Base-by-base conservation (phyloP, 73 alveolate genomes). In the Effrenium voratum region DNA sequence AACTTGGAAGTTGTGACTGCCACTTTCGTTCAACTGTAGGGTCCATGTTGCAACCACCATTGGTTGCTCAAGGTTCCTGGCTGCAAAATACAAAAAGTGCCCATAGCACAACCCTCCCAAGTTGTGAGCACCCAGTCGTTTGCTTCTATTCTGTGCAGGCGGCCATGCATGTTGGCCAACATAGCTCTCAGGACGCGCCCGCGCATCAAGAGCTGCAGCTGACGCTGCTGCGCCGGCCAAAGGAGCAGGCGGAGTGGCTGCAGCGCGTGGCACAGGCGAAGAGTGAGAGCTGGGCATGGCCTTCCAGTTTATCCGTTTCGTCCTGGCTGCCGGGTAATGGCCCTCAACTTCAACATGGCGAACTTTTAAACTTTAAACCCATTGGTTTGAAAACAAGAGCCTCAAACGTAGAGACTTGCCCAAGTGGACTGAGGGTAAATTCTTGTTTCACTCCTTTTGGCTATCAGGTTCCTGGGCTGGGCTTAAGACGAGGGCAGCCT, bases 161-260 rank as follows among this genome's bases (percentile, higher is more conserved):
- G 63, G 19, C 19, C 26, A 12, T 8, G 8, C 63, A 52, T 52
- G 8, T 52, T 8, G 63, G 19, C 63, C 63, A 52, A 8, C 19
- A 52, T 12, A 52, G 19, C 19, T 8, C 63, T 52, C 32, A 36
- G 83, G 83, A 36, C 47, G 12, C 19, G 50, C 28, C 83, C 15
- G 32, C 34, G 15, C 49, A 38, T 36, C 28, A 34, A 13, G 50
- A 73, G 83, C n/a, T 60, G 45, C 84, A 87, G 83, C 46, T 87
- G 6, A 87, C 95, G 36, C 47, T 87, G 79, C 68, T 87, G 36
- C 95, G 95, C 30, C 95, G 95, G n/a, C 68, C 95, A 28, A 24
- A 24, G 41, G 95, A 60, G 66, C 95, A 87, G 45, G 95, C 32
- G 26, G 83, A 87, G 68, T 87, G 95, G 95, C 95, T 87, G 40